These are phyloP conservation scores for Pelargonium citronellum DNA, from an alignment of 441 rosid species.

Conservation along the genomic window DNA sequence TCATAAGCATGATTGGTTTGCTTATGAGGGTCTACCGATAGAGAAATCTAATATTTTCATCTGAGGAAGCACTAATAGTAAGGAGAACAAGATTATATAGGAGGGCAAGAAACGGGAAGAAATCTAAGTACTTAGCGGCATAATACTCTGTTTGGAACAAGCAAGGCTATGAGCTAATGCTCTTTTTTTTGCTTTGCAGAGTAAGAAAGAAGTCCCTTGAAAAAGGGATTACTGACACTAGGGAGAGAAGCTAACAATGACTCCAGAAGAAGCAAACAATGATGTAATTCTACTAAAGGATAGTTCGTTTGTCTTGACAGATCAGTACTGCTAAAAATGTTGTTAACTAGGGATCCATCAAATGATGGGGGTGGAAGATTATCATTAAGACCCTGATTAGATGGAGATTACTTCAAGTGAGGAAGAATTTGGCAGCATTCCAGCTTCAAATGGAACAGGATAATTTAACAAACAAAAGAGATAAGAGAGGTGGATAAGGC, in stretches of 20 bases:
- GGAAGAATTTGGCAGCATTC: neutral
- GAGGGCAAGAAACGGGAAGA: neutral
- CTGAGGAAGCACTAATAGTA: neutral
- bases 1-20: neutral
- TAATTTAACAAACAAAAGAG: neutral
- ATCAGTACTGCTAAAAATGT: no score
- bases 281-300: no score
- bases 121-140: neutral
- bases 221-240: neutral
- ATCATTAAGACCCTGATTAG: neutral
- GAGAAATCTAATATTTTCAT: neutral
- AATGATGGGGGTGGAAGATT: neutral
- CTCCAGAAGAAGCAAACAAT: neutral
- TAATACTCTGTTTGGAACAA: neutral
- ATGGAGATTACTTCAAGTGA: neutral
- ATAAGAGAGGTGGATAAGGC: neutral
- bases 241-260: neutral
- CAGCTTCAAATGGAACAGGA: neutral
- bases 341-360: neutral
- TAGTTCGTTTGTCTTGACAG: no score
- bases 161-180: constrained; percentile 1
- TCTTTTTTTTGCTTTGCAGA: neutral
- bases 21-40: neutral
- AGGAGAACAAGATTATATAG: neutral
- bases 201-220: neutral